Evolutionary conservation across 495 filamentous ascomycete species (phyloP).

Genomic region (Ascodesmis nigricans): DNA sequence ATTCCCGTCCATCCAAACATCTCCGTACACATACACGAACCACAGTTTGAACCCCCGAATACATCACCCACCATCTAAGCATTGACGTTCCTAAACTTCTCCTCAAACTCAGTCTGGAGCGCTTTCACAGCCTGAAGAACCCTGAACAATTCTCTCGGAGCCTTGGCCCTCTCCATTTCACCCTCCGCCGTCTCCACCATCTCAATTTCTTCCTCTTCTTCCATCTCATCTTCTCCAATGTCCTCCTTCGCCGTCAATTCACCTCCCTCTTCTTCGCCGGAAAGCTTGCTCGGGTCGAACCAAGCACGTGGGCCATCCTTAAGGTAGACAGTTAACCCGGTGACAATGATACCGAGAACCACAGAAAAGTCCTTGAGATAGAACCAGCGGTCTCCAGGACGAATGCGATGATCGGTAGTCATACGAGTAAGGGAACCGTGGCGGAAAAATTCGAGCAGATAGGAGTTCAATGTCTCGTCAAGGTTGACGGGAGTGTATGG

Average conservation of each 20-base stretch:
- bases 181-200: conserved; percentile 5
- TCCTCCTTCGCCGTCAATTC: conserved; percentile 21
- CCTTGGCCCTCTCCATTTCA: conserved; percentile 11
- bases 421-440: conserved; percentile 39
- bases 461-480: conserved; percentile 38
- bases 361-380: conserved; percentile 42
- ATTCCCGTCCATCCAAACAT: too few species aligned
- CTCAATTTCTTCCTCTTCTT: conserved; percentile 16
- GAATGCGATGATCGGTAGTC: conserved; percentile 35
- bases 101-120: conserved; percentile 39
- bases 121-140: conserved; percentile 34
- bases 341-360: conserved; percentile 41
- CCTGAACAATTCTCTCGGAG: conserved; percentile 20
- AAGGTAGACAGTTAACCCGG: conserved; percentile 32
- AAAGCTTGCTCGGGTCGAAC: conserved; percentile 21
- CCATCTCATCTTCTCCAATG: conserved; percentile 16
- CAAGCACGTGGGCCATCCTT: conserved; percentile 26
- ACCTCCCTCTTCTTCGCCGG: conserved; percentile 24
- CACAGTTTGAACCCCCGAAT: not conserved
- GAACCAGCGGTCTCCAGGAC: conserved; percentile 44
- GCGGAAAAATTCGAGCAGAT: conserved; percentile 53
- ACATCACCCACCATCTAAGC: conserved; percentile 17
- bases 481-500: conserved; percentile 39
- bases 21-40: too few species aligned
- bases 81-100: conserved; percentile 40